Base-by-base conservation (phyloP, 116 monocot species). In the Phalaenopsis hybrid region DNA sequence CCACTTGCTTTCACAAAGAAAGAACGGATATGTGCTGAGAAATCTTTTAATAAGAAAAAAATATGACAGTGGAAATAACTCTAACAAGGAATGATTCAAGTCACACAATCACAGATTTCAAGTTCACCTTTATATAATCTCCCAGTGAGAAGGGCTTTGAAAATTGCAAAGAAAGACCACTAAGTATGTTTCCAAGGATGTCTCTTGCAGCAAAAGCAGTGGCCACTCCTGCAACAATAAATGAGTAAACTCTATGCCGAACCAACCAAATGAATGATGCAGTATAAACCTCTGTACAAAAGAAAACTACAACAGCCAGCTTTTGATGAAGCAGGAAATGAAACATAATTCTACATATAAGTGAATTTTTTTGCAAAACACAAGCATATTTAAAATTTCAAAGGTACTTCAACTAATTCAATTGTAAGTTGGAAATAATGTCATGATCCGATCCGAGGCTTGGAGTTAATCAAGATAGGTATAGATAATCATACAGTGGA, bases 121-220 rank as follows among this genome's bases (percentile, higher is more conserved):
- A 20, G 31, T 28, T 34, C 86, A 96, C 96, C 80, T 96, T 96
- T 78, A 96, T 96, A 51, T 82, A 87, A 80, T 96, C 96, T 5
- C 94, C 94, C 73, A 89, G 86, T 77, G 88, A 85, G 44, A 96
- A 96, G 33, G 96, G 96, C 76, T 82, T 90, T 80, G 92, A 85
- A 81, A 96, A 92, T 81, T 96, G 96, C 65, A 96, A 81, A 81
- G 96, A 88, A 25, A 96, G 88, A 15, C 96, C 96, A 87, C 92
- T 93, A 16, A 96, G 85, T 28, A 96, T 44, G 87, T 96, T 96
- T 43, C 93, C 96, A 85, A 96, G 88, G 63, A 96, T 90, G 83
- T 96, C 96, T 87, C 86, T 92, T 69, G 92, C 90, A 87, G 96
- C 96, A 92, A 93, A 96, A 67, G 96, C 96, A 78, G 96, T 93